Percentiles rank a stretch among this genome's conserved stretches.
Evolutionary conservation across 352 stramenopile genomes (phyloP).

Genomic region (Thalassiosira ordinaria): DNA sequence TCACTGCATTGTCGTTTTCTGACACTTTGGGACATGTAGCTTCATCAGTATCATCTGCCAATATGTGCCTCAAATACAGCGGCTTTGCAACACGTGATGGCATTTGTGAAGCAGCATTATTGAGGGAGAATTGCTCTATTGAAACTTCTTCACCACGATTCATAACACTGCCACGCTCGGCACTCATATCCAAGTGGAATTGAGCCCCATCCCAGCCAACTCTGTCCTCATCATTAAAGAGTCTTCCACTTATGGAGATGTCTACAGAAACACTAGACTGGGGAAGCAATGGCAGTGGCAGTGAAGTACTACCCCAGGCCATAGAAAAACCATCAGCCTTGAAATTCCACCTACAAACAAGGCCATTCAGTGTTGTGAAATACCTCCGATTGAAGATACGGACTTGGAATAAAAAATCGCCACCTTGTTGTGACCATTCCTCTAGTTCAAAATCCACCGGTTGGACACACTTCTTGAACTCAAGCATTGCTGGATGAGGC

Average conservation of each 20-base stretch:
- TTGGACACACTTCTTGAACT: conserved; percentile 51
- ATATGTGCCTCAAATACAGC: background rate
- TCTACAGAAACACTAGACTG: conserved; percentile 5
- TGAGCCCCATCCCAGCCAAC: background rate
- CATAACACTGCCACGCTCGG: background rate
- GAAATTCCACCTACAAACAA: conserved; percentile 32
- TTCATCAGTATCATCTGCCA: background rate
- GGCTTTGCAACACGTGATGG: background rate
- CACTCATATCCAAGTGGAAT: conserved; percentile 22
- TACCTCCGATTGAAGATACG: conserved; percentile 34
- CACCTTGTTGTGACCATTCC: background rate
- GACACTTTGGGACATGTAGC: background rate
- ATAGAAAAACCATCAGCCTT: conserved; percentile 37
- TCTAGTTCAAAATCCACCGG: conserved; percentile 44
- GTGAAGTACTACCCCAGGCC: conserved; percentile 9
- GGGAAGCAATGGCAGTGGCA: conserved; percentile 20
- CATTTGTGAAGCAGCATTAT: conserved; percentile 1
- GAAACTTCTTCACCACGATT: conserved; percentile 8
- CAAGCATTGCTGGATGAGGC: conserved; percentile 78
- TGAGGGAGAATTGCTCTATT: conserved; percentile 22
- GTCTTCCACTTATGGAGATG: background rate
- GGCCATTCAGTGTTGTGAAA: conserved; percentile 35
- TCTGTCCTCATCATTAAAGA: background rate
- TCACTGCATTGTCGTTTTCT: background rate
- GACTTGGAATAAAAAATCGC: background rate